Base-by-base conservation (phyloP, 495 filamentous ascomycete genomes). In the Aspergillus nidulans region DNA sequence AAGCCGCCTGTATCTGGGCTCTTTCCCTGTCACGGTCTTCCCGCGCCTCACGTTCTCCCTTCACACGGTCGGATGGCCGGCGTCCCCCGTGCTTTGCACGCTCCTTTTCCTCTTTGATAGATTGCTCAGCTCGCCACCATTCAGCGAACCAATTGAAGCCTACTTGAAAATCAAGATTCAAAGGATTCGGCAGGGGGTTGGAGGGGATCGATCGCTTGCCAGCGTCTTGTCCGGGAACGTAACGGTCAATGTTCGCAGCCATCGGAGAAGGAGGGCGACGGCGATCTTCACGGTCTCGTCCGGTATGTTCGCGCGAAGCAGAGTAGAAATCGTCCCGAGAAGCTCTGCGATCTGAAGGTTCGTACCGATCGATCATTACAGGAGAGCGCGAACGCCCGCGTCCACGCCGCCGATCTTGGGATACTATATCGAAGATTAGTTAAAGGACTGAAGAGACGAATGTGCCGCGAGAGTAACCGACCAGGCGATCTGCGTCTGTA, bases 71-170 rank as follows among this genome's bases (percentile, higher is more conserved):
- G 15, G 86, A 78, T 43, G 85, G 84, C 42, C 85, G 80, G 51
- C 90, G 81, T 15, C 88, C 85, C 24, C 90, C 90, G 49, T 85
- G 83, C 59, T 84, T 87, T 16, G 76, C 74, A 18, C 89, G 86
- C 62, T 96, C 91, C 60, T 86, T 87, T 55, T 95, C 90, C 49
- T 95, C 90, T 64, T 91, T 92, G 53, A 95, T 86, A 23, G 79
- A 78, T 66, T 95, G 88, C 62, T 96, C 91, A 9, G 80, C 72
- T 52, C 91, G 78, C 91, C 92, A 97, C 94, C 94, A 99, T 69
- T 97, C 95, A 6, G 90, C 88, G 65, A 95, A 99, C 71, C 86
- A 97, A 21, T 88, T 96, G 73, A 97, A 97, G 0, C 94, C 92
- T 45, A 96, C 94, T 67, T 97, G 92, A 58, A 87, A 95, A 13